A percentile compares a stretch with the other conserved stretches of the same genome.
Evolutionary conservation across 2,329 filamentous ascomycete genomes (phyloP).

Genomic region (Pestalotiopsis sp.): DNA sequence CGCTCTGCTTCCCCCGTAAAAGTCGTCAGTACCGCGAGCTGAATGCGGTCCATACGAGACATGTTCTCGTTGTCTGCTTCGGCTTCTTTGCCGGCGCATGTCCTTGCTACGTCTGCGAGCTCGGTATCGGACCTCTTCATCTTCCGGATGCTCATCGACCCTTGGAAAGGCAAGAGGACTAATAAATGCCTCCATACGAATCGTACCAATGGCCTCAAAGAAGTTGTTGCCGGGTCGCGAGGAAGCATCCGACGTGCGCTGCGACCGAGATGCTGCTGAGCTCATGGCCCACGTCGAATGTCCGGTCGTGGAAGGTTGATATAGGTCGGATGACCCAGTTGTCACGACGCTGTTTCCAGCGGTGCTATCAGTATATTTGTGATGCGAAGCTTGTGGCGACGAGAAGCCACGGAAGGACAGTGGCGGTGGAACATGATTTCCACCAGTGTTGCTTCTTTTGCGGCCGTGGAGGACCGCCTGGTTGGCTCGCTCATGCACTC

Average conservation of each 20-base stretch:
- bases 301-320: slow-evolving; percentile 46
- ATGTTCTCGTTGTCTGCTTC: slow-evolving; percentile 54
- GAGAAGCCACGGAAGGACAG: slow-evolving; percentile 80
- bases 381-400: slow-evolving; percentile 43
- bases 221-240: slow-evolving; percentile 58
- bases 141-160: slow-evolving; percentile 47
- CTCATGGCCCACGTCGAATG: slow-evolving; percentile 45
- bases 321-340: slow-evolving; percentile 60
- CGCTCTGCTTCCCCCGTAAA: slow-evolving; percentile 45
- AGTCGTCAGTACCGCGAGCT: slow-evolving; percentile 47
- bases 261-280: slow-evolving; percentile 29
- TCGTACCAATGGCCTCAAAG: slow-evolving; percentile 85
- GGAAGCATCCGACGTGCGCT: slow-evolving; percentile 52
- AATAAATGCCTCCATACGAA: slow-evolving; percentile 98
- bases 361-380: slow-evolving; percentile 56
- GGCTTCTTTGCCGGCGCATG: slow-evolving; percentile 49
- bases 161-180: slow-evolving; percentile 55
- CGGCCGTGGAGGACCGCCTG: slow-evolving; percentile 63
- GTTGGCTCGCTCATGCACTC: slow-evolving; percentile 42
- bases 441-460: slow-evolving; percentile 87
- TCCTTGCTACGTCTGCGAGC: slow-evolving; percentile 57
- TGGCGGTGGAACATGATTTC: slow-evolving; percentile 64
- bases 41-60: slow-evolving; percentile 40
- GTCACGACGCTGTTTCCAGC: slow-evolving; percentile 59
- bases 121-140: slow-evolving; percentile 48